Evolutionary conservation across 2,329 filamentous ascomycete genomes (phyloP).

Genomic region (Ascochyta clinopodiicola): DNA sequence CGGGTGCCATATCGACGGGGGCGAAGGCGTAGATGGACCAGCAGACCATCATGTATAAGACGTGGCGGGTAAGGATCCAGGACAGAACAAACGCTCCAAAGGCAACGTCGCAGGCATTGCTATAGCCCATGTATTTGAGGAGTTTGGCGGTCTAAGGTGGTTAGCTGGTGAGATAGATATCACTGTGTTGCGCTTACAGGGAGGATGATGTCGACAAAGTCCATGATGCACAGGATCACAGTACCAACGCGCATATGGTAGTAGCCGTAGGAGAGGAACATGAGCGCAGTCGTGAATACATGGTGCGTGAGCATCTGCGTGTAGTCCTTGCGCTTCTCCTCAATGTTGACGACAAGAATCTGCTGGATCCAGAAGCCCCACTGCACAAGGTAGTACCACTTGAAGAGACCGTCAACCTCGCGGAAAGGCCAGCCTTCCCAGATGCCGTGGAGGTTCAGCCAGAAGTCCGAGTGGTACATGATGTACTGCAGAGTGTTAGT

Average conservation of each 20-base stretch:
- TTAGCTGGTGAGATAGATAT: conserved; percentile 8
- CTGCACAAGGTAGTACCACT: conserved; percentile 89
- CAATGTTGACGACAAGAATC: conserved; percentile 91
- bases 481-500: conserved; percentile 68
- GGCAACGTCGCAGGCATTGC: conserved; percentile 76
- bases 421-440: conserved; percentile 87
- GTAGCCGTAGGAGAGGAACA: conserved; percentile 84
- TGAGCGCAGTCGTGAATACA: conserved; percentile 82
- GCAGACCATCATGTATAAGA: conserved; percentile 78
- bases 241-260: conserved; percentile 87
- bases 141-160: conserved; percentile 77
- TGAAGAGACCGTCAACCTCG: conserved; percentile 75
- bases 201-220: conserved; percentile 86
- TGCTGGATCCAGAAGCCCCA: conserved; percentile 95
- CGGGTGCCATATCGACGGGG: conserved; percentile 66
- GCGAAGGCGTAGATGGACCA: conserved; percentile 79
- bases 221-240: conserved; percentile 89
- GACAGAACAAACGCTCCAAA: conserved; percentile 86
- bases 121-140: conserved; percentile 85
- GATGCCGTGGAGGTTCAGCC: conserved; percentile 75
- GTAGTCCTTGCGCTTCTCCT: conserved; percentile 92
- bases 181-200: conserved; percentile 61
- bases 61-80: conserved; percentile 85
- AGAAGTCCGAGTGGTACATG: conserved; percentile 78
- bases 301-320: conserved; percentile 97